Evolutionary conservation across 345 rosid species (phyloP), one percentile per base, ranked within the genome.

Genomic region (Hevea brasiliensis): DNA sequence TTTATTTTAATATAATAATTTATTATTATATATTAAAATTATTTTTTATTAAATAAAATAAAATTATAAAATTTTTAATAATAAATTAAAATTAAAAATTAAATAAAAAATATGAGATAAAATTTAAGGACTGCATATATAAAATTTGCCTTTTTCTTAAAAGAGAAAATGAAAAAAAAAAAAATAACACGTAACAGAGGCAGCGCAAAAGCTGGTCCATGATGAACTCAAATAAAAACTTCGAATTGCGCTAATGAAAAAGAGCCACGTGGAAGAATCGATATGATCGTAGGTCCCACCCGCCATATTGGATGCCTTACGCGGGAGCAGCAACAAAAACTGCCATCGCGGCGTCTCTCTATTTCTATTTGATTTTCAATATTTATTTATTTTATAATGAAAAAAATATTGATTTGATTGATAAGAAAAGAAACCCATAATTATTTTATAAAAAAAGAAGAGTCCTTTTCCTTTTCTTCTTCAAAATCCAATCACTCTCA

Each of bases 311-410:
- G 70, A 23, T n/a, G 62, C 50, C 44, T 57, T 4, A 14, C 17
- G 44, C 71, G 18, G 57, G 23, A 66, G 65, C 74, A 60, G 48
- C 42, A 45, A 42, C 57, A 59, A 42, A 65, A 69, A 56, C 71
- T 74, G 71, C 77, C 64, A 45, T 65, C 59, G 0, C 32, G 14
- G 27, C 24, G 12, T 45, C 59, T 50, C 56, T 26, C 0, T 29
- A 12, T 3, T 18, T 12, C 5, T 50, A 50, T 48, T 8, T 54
- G 7, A 8, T 17, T 17, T 13, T 67, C 1, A 10, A 18, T 35
- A 32, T 40, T 41, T 44, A 2, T 64, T 64, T 64, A 9, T n/a
- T 40, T 40, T 21, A 3, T 1, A 0, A 12, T 2, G 12, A 45
- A 45, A 1, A 45, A 45, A 12, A 45, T 9, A 47, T 11, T 47